phyloP scores from a whole-genome alignment of 139 green algal genomes.

The Chlamydomonas sp. region DNA sequence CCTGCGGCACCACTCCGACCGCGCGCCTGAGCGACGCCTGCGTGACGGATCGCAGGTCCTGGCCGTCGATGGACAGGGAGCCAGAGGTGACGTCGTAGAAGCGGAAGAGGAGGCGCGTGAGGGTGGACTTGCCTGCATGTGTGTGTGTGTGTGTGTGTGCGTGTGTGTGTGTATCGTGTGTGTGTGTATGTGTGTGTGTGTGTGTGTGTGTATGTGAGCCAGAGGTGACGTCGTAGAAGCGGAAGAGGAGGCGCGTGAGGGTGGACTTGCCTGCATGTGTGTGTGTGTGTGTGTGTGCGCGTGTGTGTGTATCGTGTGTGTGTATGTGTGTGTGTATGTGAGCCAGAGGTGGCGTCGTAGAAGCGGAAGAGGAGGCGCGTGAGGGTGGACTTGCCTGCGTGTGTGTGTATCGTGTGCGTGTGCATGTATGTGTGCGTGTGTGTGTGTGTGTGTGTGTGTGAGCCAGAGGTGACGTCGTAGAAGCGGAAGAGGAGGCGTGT shows the following conservation, averaged over 20 bases:
- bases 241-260: conserved; percentile 69
- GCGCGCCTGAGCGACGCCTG: conserved; percentile 45
- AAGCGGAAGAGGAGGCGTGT: conserved; percentile 68
- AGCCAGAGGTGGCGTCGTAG: no score
- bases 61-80: conserved; percentile 61
- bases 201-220: no score
- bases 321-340: no score
- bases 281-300: no score
- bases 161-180: no score
- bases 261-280: conserved; percentile 78
- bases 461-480: conserved; percentile 53
- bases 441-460: conserved; percentile 11
- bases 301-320: no score
- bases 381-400: no score
- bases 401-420: background rate
- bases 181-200: no score
- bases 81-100: conserved; percentile 63
- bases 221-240: no score
- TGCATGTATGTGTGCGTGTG: background rate
- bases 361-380: no score
- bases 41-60: conserved; percentile 64
- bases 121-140: conserved; percentile 74
- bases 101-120: conserved; percentile 63
- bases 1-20: conserved; percentile 70
- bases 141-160: no score